phyloP scores from a whole-genome alignment of 495 filamentous ascomycete species.

The Chlorociboria aeruginascens region DNA sequence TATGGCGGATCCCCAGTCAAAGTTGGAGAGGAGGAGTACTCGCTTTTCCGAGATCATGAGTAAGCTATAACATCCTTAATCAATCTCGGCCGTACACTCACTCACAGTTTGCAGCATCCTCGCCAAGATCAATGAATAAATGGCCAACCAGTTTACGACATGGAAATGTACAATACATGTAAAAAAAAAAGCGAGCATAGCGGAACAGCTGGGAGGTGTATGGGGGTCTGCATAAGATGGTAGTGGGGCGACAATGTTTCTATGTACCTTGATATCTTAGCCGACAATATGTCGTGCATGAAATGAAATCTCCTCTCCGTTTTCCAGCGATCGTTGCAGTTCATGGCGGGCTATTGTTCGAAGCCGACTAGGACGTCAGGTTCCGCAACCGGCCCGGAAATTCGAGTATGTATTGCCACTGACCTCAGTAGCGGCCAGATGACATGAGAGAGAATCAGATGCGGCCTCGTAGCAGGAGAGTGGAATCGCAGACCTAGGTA shows the following conservation, averaged over 20 bases:
- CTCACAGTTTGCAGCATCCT: constrained; percentile 45
- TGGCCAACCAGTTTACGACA: not conserved
- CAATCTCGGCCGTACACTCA: not conserved
- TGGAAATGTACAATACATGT: constrained; percentile 17
- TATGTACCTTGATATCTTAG: not conserved
- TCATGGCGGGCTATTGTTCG: too few relatives aligned
- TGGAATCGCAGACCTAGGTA: too few relatives aligned
- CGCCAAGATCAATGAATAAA: constrained; percentile 79
- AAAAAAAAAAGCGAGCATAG: constrained; percentile 11
- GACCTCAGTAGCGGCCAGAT: not conserved
- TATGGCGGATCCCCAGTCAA: constrained; percentile 93
- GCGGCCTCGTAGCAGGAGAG: too few relatives aligned
- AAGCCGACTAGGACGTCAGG: too few relatives aligned
- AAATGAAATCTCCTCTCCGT: constrained; percentile 11
- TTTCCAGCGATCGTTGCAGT: not conserved
- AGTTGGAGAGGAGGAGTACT: constrained; percentile 93
- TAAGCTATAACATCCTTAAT: constrained; percentile 22
- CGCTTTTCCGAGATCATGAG: constrained; percentile 95
- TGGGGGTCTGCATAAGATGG: constrained; percentile 3
- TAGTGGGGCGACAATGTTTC: not conserved
- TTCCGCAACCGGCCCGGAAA: too few relatives aligned
- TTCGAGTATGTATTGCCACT: not conserved
- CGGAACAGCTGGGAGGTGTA: constrained; percentile 4
- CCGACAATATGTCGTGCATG: not conserved
- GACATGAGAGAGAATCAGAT: too few relatives aligned